Percentiles rank a stretch among this genome's conserved stretches.
phyloP scores from a whole-genome alignment of 2,329 filamentous ascomycete species.

The Ophiostoma novo-ulmi region DNA sequence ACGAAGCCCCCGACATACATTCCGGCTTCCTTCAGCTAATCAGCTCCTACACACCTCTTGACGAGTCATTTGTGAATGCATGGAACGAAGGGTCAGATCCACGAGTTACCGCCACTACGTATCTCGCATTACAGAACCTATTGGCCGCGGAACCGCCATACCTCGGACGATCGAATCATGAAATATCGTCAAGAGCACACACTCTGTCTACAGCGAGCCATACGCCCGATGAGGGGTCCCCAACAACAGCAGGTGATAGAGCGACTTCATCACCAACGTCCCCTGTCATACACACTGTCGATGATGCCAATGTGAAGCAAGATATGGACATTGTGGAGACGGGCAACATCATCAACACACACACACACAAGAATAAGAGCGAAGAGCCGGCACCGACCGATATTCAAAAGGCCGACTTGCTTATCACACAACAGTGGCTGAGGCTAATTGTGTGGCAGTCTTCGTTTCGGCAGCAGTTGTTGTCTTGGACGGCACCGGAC shows the following conservation, averaged over 20 bases:
- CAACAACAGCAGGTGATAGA: constrained; percentile 22
- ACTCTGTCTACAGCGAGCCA: constrained; percentile 17
- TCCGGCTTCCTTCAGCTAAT: constrained; percentile 57
- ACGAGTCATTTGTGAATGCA: constrained; percentile 57
- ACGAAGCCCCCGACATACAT: constrained; percentile 49
- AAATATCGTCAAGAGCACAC: constrained; percentile 19
- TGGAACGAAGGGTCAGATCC: constrained; percentile 56
- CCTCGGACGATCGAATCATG: constrained; percentile 26
- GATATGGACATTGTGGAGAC: neutral
- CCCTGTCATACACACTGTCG: neutral
- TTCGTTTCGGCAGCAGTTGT: constrained; percentile 59
- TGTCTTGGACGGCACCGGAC: constrained; percentile 55
- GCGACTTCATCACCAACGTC: constrained; percentile 11
- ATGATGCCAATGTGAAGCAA: constrained; percentile 12
- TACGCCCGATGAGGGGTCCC: constrained; percentile 42
- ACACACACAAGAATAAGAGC: neutral
- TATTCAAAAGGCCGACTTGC: constrained; percentile 63
- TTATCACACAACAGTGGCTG: constrained; percentile 67
- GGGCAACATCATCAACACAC: neutral
- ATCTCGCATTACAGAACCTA: constrained; percentile 36
- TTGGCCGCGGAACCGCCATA: constrained; percentile 36
- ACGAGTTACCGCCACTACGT: constrained; percentile 34
- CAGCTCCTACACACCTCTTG: constrained; percentile 56
- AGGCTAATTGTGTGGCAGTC: constrained; percentile 68
- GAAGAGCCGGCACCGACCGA: constrained; percentile 47